Evolutionary conservation across 2,329 filamentous ascomycete genomes (phyloP).

Genomic region (Sarocladium kiliense): DNA sequence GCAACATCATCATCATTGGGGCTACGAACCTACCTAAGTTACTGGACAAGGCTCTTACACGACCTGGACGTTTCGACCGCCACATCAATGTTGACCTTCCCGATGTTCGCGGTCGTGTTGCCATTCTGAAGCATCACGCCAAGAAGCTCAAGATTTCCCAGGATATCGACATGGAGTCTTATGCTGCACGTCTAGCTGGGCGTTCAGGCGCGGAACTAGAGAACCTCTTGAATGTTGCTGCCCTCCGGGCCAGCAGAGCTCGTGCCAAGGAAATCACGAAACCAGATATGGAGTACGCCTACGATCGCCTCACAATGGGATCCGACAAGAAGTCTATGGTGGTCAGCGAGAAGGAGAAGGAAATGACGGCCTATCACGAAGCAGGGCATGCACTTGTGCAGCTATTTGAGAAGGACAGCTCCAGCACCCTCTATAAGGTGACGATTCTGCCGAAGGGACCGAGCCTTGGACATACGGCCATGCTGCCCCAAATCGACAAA

Average conservation of each 20-base stretch:
- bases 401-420: conserved; percentile 68
- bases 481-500: conserved; percentile 86
- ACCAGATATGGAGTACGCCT: conserved; percentile 90
- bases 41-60: conserved; percentile 89
- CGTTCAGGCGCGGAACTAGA: conserved; percentile 95
- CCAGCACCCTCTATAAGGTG: conserved; percentile 86
- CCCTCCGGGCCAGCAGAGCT: conserved; percentile 86
- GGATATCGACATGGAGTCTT: conserved; percentile 76
- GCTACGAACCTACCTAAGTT: conserved; percentile 95
- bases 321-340: conserved; percentile 86
- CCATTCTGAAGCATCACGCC: conserved; percentile 90
- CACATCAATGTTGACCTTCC: conserved; percentile 85
- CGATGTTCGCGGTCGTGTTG: conserved; percentile 87
- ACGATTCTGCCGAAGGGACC: conserved; percentile 91
- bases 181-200: conserved; percentile 84
- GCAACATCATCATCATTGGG: conserved; percentile 89
- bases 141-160: conserved; percentile 78
- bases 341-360: conserved; percentile 88
- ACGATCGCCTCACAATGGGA: conserved; percentile 97
- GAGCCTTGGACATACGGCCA: conserved; percentile 80
- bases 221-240: conserved; percentile 94
- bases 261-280: conserved; percentile 72
- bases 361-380: conserved; percentile 94
- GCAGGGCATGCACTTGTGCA: conserved; percentile 90
- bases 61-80: conserved; percentile 92